Evolutionary conservation across 2,329 filamentous ascomycete genomes (phyloP), one percentile per base, ranked within the genome.

Genomic region (Colletotrichum sp.): DNA sequence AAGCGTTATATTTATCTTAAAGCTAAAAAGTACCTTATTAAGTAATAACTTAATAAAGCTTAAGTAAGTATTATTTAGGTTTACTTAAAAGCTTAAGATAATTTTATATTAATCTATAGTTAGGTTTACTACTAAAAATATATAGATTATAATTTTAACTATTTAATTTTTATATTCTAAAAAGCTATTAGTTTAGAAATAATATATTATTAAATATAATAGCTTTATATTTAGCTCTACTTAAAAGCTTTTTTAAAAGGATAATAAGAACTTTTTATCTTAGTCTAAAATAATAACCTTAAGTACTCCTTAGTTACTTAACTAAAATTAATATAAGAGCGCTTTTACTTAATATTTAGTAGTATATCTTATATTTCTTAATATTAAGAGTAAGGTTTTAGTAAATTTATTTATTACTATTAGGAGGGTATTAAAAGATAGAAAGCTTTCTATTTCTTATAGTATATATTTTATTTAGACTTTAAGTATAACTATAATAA

Each of bases 361-460:
- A 26, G 63, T 74, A 57, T 61, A 21, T 63, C 34, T 30, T 64
- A 63, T 26, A 67, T 34, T 71, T 18, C 48, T 55, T 43, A 67
- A 1, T 36, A 57, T 59, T 60, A 60, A 60, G 3, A 55, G 4
- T n/a, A 12, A 55, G 2, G 0, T 55, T 3, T 24, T 55, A 12
- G 1, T 55, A 55, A 55, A 21, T 7, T 55, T 55, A 55, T 55
- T 8, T 18, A 24, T 55, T 21, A 55, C 0, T 24, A 24, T 55
- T n/a, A 21, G 7, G n/a, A 55, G 0, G 1, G 4, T 85, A 81
- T 74, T 78, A 82, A 52, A 34, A 2, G 1, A 34, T 34, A 34
- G 0, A 13, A 34, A 34, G 12, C 2, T 12, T 34, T 34, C 3
- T 30, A 30, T 30, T 30, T 30, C 8, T 30, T 16, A 39, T 39